These are phyloP conservation scores for Vitis vinifera DNA, from an alignment of 164 flowering plant genomes.

Conservation along the genomic window ASM3070453v1 NC_081809.1:6697501-6698000, in stretches of 20 bases:
- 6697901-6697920: no score
- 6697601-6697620: conserved; percentile 98
- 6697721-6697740: not conserved
- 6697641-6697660: not conserved
- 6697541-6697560: conserved; percentile 97
- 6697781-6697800: no score
- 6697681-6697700: conserved; percentile 1
- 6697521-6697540: conserved; percentile 92
- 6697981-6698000: no score
- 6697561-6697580: conserved; percentile 91
- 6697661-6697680: not conserved
- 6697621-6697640: conserved; percentile 20
- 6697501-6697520: conserved; percentile 95
- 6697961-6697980: no score
- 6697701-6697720: not conserved
- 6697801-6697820: no score
- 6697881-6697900: no score
- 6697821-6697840: no score
- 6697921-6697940: no score
- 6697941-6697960: no score
- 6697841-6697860: no score
- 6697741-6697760: not conserved
- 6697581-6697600: conserved; percentile 99
- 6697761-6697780: not conserved
- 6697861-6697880: no score